These are phyloP conservation scores for Termitomyces sp. DNA, from an alignment of 768 basidiomycete species.

Conservation along the genomic window DNA sequence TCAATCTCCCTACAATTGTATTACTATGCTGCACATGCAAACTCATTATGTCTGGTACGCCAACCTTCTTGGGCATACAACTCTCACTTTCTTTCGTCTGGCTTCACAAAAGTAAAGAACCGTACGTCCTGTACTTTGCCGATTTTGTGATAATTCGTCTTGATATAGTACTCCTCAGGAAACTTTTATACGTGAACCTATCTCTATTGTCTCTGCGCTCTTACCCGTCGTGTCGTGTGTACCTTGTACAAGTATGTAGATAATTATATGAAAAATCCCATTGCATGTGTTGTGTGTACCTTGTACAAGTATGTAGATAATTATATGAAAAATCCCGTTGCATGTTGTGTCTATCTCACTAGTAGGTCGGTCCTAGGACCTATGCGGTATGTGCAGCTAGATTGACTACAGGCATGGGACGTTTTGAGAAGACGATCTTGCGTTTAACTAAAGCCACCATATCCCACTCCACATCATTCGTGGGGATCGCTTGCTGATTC, in stretches of 20 bases:
- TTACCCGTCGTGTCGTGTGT: neutral
- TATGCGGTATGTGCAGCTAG: neutral
- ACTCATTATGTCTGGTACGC: neutral
- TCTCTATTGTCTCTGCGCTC: neutral
- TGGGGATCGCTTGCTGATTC: constrained; percentile 10
- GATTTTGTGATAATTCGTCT: neutral
- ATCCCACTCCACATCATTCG: constrained; percentile 41
- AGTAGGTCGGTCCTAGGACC: neutral
- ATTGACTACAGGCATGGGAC: constrained; percentile 70
- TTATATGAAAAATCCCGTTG: too few relatives aligned
- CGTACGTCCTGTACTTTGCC: neutral
- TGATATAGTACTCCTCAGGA: neutral
- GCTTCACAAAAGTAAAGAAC: neutral
- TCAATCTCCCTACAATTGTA: constrained; percentile 4
- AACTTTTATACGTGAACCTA: neutral
- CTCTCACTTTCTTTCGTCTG: constrained; percentile 4
- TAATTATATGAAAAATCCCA: neutral
- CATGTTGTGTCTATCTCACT: too few relatives aligned
- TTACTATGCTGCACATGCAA: neutral
- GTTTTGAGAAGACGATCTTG: constrained; percentile 80
- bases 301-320: neutral
- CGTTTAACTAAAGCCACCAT: constrained; percentile 70
- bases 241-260: constrained; percentile 8
- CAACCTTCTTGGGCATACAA: neutral
- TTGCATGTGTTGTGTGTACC: neutral